phyloP scores from a whole-genome alignment of 345 rosid species.

The Rhodomyrtus tomentosa region DNA sequence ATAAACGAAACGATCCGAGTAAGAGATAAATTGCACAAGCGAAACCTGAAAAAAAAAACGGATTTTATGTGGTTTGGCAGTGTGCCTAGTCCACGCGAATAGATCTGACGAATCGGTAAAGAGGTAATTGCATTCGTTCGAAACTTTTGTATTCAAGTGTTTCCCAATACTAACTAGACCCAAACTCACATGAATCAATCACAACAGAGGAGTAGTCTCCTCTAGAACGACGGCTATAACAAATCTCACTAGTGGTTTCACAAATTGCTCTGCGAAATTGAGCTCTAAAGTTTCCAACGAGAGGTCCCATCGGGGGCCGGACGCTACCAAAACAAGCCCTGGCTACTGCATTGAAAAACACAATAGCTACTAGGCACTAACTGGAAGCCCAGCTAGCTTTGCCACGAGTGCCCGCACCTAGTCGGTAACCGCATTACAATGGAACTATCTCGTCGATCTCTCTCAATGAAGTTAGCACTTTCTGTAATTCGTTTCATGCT shows the following conservation, averaged over 20 bases:
- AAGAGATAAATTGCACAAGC: neutral
- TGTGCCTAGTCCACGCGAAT: neutral
- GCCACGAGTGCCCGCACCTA: neutral
- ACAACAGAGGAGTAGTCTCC: neutral
- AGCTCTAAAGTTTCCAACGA: neutral
- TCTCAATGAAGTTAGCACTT: neutral
- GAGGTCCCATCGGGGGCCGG: neutral
- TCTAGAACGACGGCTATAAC: neutral
- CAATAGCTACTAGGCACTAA: neutral
- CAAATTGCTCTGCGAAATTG: neutral
- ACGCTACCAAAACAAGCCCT: neutral
- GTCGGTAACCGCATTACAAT: neutral
- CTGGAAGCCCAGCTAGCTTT: neutral
- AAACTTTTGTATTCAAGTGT: neutral
- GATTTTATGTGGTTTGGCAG: fast-evolving
- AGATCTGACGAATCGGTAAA: neutral
- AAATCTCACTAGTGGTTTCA: neutral
- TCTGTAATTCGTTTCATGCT: neutral
- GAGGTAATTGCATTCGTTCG: neutral
- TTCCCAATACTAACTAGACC: neutral
- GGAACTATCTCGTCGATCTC: neutral
- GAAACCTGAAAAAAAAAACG: neutral
- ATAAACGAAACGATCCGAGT: neutral
- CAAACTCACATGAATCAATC: neutral
- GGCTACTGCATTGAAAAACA: neutral